phyloP scores from a whole-genome alignment of 2,329 filamentous ascomycete genomes.

The Microcyclospora tardicrescens region DNA sequence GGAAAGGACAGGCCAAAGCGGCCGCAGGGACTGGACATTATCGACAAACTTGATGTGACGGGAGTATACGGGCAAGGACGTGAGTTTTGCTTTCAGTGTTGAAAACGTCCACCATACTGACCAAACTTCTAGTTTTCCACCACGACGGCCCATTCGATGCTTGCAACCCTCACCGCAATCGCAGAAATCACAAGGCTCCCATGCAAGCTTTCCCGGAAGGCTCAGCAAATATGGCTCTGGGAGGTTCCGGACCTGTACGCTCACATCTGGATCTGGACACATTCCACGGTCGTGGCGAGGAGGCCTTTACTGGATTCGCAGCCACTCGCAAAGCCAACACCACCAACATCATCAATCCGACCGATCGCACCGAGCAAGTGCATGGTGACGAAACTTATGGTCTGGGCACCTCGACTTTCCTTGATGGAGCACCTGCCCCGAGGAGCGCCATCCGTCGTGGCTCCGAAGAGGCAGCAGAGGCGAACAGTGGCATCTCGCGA shows the following conservation, averaged over 20 bases:
- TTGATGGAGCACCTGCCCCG: slow-evolving; percentile 85
- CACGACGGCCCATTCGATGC: slow-evolving; percentile 97
- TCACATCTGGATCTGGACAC: slow-evolving; percentile 67
- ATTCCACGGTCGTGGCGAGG: slow-evolving; percentile 76
- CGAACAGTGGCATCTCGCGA: slow-evolving; percentile 38
- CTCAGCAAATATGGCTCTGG: slow-evolving; percentile 82
- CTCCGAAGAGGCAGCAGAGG: slow-evolving; percentile 47
- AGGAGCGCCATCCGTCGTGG: slow-evolving; percentile 64
- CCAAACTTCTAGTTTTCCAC: slow-evolving; percentile 60
- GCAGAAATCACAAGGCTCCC: slow-evolving; percentile 67
- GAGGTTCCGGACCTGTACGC: slow-evolving; percentile 76
- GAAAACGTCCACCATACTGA: slow-evolving; percentile 4
- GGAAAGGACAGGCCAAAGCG: slow-evolving; percentile 27
- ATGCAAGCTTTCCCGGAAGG: slow-evolving; percentile 95
- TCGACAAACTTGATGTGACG: slow-evolving; percentile 92
- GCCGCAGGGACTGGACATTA: slow-evolving; percentile 59
- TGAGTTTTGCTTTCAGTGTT: slow-evolving; percentile 37
- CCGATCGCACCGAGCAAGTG: slow-evolving; percentile 53
- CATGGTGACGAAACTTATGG: slow-evolving; percentile 76
- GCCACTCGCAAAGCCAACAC: slow-evolving; percentile 27
- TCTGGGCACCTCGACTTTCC: slow-evolving; percentile 84
- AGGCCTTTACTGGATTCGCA: slow-evolving; percentile 74
- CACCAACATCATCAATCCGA: slow-evolving; percentile 51
- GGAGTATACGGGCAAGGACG: slow-evolving; percentile 87
- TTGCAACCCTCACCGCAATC: slow-evolving; percentile 87